Conservation (phyloP, 208 protist species). For the Crithidia fasciculata region DNA sequence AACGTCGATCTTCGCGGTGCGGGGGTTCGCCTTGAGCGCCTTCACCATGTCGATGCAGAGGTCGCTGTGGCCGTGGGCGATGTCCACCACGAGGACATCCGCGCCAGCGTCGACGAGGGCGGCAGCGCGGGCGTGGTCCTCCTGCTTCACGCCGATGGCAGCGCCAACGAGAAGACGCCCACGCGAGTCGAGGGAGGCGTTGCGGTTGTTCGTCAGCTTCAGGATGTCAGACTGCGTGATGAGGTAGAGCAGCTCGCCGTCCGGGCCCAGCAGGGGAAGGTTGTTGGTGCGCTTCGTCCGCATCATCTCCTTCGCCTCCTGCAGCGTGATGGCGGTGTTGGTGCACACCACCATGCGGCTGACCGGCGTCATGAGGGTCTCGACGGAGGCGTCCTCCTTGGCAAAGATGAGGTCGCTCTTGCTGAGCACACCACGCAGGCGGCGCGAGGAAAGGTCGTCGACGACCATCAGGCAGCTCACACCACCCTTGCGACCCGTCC, state of each 20-base stretch:
- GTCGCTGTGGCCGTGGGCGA: constrained; percentile 91
- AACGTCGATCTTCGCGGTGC: constrained; percentile 71
- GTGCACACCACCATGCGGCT: constrained; percentile 51
- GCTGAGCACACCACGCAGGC: constrained; percentile 72
- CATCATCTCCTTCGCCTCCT: constrained; percentile 76
- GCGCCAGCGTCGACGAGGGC: constrained; percentile 74
- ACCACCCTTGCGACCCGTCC: constrained; percentile 75
- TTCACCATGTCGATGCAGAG: constrained; percentile 87
- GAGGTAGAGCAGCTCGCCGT: constrained; percentile 75
- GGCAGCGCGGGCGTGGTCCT: constrained; percentile 68
- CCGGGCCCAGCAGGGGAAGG: constrained; percentile 66
- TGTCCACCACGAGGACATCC: constrained; percentile 91
- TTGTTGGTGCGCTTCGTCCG: constrained; percentile 58
- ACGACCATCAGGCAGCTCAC: constrained; percentile 86
- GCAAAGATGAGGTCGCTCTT: constrained; percentile 79
- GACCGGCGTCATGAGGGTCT: constrained; percentile 75
- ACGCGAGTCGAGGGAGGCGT: constrained; percentile 72
- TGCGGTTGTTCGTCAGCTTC: constrained; percentile 76
- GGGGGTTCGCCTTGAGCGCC: constrained; percentile 71
- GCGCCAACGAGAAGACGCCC: constrained; percentile 85
- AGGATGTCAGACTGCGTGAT: constrained; percentile 85
- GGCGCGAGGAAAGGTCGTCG: constrained; percentile 40
- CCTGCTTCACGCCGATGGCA: constrained; percentile 85
- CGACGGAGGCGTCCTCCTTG: constrained; percentile 38
- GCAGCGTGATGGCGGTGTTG: constrained; percentile 65